These are phyloP conservation scores for Linanthus parryae DNA, from an alignment of 148 eudicot genomes.

Conservation along the genomic window DNA sequence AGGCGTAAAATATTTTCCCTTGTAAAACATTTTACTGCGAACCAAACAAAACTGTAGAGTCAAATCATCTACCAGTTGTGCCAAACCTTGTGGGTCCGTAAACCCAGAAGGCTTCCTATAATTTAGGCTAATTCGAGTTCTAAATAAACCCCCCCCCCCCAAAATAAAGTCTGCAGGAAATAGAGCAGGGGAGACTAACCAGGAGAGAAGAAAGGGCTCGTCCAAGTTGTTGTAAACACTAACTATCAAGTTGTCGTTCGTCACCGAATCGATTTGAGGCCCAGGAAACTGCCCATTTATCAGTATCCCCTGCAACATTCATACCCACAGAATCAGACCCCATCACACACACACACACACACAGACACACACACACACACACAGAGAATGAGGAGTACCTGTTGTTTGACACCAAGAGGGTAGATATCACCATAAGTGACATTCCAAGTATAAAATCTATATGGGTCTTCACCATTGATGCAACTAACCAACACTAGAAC, in stretches of 20 bases:
- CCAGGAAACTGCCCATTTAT: slow-evolving; percentile 75
- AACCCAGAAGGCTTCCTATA: neutral
- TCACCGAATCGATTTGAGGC: slow-evolving; percentile 47
- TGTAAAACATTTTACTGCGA: no score
- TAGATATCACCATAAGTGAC: slow-evolving; percentile 27
- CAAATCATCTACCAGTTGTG: no score
- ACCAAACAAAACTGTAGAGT: no score
- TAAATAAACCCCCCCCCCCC: neutral
- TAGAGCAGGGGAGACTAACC: slow-evolving; percentile 18
- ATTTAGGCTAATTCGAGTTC: neutral
- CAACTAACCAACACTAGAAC: neutral
- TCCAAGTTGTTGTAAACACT: slow-evolving; percentile 51
- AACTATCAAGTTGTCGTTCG: slow-evolving; percentile 55
- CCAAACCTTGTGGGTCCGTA: neutral
- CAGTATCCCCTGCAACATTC: slow-evolving; percentile 44
- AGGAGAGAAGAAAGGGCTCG: slow-evolving; percentile 56
- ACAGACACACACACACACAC: no score
- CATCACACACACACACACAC: no score
- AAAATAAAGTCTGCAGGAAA: neutral
- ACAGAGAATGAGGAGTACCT: slow-evolving; percentile 9
- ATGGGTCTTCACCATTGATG: slow-evolving; percentile 25
- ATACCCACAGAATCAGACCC: neutral
- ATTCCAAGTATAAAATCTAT: slow-evolving; percentile 28
- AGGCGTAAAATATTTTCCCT: no score
- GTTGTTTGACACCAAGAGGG: slow-evolving; percentile 31